These are phyloP conservation scores for Colletotrichum sp. DNA, from an alignment of 2,329 filamentous ascomycete species.

Conservation along the genomic window DNA sequence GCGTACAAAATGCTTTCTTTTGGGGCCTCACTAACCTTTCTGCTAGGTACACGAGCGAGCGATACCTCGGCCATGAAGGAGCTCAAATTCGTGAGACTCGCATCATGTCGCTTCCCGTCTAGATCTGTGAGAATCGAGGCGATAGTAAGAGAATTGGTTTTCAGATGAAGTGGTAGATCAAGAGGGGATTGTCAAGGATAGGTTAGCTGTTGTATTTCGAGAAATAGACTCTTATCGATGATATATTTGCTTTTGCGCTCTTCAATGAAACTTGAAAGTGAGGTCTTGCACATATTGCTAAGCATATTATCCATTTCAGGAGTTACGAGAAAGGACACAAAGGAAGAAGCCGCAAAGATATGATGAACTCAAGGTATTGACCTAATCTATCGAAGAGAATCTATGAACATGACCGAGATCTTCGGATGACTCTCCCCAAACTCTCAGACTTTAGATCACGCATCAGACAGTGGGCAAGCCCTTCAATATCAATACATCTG, in stretches of 20 bases:
- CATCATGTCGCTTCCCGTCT: background rate
- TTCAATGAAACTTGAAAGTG: background rate
- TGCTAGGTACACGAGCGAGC: background rate
- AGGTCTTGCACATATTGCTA: background rate
- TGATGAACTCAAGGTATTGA: background rate
- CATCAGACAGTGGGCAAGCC: background rate
- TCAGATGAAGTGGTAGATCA: background rate
- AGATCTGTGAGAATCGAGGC: rapidly evolving
- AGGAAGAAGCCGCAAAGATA: background rate
- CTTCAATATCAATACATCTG: background rate
- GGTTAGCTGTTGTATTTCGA: background rate
- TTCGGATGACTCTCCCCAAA: rapidly evolving
- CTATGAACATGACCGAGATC: background rate
- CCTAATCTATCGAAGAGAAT: rapidly evolving
- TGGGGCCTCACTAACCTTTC: background rate
- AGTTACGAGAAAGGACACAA: background rate
- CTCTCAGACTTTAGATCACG: rapidly evolving
- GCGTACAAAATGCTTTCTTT: rapidly evolving
- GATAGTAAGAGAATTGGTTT: rapidly evolving
- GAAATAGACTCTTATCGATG: background rate
- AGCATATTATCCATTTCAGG: rapidly evolving
- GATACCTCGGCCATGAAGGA: background rate
- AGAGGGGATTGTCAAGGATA: background rate
- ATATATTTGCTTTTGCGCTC: background rate
- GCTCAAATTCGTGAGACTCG: background rate